Evolutionary conservation across 768 basidiomycete genomes (phyloP), one percentile per base, ranked within the genome.

Genomic region (Suillus subluteus): DNA sequence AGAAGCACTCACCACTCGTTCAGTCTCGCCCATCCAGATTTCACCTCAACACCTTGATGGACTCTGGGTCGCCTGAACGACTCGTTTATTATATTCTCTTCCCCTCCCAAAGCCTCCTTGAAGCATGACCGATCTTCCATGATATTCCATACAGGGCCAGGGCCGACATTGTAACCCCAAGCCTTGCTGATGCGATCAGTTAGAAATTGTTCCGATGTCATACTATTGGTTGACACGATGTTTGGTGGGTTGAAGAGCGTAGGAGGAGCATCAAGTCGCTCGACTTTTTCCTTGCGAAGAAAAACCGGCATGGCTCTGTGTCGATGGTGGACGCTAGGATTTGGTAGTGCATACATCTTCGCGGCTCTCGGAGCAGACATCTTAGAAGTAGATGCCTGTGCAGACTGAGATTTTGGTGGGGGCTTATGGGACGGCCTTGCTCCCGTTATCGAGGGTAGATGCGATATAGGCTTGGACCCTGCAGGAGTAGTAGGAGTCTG

Each of bases 141-240:
- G 43, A 94, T 75, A 66, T 94, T 89, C 92, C 92, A 95, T 7
- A 92, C 71, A 1, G 92, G 91, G 0, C 94, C 93, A 3, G 86
- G 74, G 4, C 92, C 91, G 16, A 91, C 85, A 69, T 91, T 92
- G 71, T 85, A 87, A 0, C 90, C 87, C 89, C 88, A 91, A 0
- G 89, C 81, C 71, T 88, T 91, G 70, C 83, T 88, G 11, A 91
- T 66, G 54, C 89, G 82, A 61, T 85, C 84, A 2, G 81, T 82
- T 48, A 90, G 77, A 38, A 79, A 79, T 1, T 78, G 66, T 62
- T 79, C 79, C 58, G 84, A 74, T 0, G 87, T 87, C 73, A 87
- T 87, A 61, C 82, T 83, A 66, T 88, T 88, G 15, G 91, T 91
- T 62, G 82, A 72, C 6, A 79, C 73, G 18, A 82, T 73, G 30